phyloP scores from a whole-genome alignment of 2,329 filamentous ascomycete genomes.

The Penicillium sclerotiorum region DNA sequence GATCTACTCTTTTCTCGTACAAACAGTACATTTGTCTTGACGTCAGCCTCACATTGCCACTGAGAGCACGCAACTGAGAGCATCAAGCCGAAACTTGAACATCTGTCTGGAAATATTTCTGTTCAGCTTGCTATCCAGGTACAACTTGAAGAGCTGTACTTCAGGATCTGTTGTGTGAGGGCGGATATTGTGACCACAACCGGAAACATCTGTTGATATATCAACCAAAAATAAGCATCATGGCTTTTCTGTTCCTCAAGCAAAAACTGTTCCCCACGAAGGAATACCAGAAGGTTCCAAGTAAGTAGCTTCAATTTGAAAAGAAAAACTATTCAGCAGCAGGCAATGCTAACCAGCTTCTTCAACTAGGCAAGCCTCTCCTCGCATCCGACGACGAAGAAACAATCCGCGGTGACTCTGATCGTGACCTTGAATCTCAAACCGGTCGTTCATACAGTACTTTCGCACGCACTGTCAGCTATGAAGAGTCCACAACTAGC shows the following conservation, averaged over 20 bases:
- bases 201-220: neutral
- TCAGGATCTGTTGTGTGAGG: neutral
- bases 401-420: conserved; percentile 24
- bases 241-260: conserved; percentile 45
- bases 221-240: conserved; percentile 14
- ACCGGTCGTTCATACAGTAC: conserved; percentile 34
- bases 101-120: too few relatives aligned
- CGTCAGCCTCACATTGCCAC: conserved; percentile 3
- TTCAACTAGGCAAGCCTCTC: conserved; percentile 34
- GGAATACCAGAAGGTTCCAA: conserved; percentile 18
- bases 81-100: too few relatives aligned
- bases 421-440: conserved; percentile 39
- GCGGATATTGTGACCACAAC: neutral
- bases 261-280: conserved; percentile 37
- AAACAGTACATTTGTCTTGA: neutral
- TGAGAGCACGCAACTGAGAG: neutral
- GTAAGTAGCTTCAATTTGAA: conserved; percentile 7
- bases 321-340: neutral
- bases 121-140: too few relatives aligned
- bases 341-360: conserved; percentile 4
- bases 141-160: too few relatives aligned
- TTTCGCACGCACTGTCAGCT: conserved; percentile 29
- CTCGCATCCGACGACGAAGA: conserved; percentile 27
- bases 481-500: conserved; percentile 26
- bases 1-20: too few relatives aligned